Base-by-base conservation (phyloP, 345 rosid genomes). In the Citrus mangshanensis region DNA sequence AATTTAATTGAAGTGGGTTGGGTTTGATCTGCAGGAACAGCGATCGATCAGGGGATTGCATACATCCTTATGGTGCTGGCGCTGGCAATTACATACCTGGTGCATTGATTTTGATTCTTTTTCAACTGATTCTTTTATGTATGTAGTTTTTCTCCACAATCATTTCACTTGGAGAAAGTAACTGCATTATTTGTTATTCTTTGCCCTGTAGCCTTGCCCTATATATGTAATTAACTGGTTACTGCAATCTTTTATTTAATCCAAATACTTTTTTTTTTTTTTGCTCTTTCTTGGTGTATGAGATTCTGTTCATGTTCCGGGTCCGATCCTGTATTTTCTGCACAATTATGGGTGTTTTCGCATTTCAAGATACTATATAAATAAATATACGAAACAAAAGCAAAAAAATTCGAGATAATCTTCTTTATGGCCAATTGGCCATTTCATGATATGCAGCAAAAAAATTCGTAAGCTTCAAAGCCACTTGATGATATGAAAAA, bases 21-120 rank as follows among this genome's bases (percentile, higher is more conserved):
- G 4, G 37, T 19, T 40, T 9, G 13, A 30, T 79, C 3, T 46
- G 60, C 77, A 85, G 89, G 89, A 14, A 27, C 75, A 1, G 40
- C 82, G 19, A 82, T 87, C 59, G 89, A 87, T 73, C 87, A 82
- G 81, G 89, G 89, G 72, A 82, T 87, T 73, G 89, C 89, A 67
- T 84, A 81, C 73, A 0, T 79, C 35, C 82, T 87, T 38, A 75
- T 87, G 9, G 9, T 85, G 2, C 64, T 81, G 74, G 89, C 89
- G 4, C 82, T 87, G 46, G 86, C 83, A 9, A 8, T 87, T 28
- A 87, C 89, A 37, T 87, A 87, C 68, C 71, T 84, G 24, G 2
- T 85, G 14, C 89, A 87, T 46, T 87, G 76, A 86, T 72, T 49
- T 25, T 25, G 13, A 49, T 35, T 28, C 9, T 28, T 40, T 46